Evolutionary conservation across 768 basidiomycete species (phyloP), one percentile per base, ranked within the genome.

Genomic region (Chiua virens): DNA sequence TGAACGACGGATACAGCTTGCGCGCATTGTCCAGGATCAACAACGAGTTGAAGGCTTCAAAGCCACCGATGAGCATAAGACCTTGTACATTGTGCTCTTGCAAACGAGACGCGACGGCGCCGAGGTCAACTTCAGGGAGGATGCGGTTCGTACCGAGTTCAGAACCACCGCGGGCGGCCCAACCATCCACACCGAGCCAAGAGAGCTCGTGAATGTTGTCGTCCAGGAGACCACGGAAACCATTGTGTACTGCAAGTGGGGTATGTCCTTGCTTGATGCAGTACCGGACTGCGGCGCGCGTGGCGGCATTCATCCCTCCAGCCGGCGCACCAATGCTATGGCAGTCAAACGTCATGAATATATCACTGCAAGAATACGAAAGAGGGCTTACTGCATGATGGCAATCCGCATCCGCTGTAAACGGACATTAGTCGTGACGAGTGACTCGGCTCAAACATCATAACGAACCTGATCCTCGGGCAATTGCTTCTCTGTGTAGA

Each of bases 221-320:
- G 51, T 98, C 90, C 34, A 99, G 81, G 6, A 99, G 79, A 32
- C 97, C 97, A 42, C 85, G 85, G 79, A 98, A 98, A 15, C 97
- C 96, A 64, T 98, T 99, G 74, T 96, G 86, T 51, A 99, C 82
- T 0, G 86, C 92, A 36, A 98, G 76, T n/a, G 95, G 87, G 22
- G 79, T 88, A 67, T 99, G 97, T 7, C 97, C 96, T 66, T 93
- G 90, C 47, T 84, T 82, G 56, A 93, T 73, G 68, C 94, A 98
- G 73, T 93, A 98, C 11, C 97, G 87, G 20, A 90, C 93, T 7
- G 92, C 93, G 23, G 94, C 87, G 37, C 96, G 89, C 1, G 93
- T 97, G 0, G 96, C 97, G 2, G 97, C 95, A 66, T 98, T 98
- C 92, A 98, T 98, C 9, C 97, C 97, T 41, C 96, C 96, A 3